These are phyloP conservation scores for Fusarium sp. DNA, from an alignment of 2,329 filamentous ascomycete genomes.

Conservation along the genomic window DNA sequence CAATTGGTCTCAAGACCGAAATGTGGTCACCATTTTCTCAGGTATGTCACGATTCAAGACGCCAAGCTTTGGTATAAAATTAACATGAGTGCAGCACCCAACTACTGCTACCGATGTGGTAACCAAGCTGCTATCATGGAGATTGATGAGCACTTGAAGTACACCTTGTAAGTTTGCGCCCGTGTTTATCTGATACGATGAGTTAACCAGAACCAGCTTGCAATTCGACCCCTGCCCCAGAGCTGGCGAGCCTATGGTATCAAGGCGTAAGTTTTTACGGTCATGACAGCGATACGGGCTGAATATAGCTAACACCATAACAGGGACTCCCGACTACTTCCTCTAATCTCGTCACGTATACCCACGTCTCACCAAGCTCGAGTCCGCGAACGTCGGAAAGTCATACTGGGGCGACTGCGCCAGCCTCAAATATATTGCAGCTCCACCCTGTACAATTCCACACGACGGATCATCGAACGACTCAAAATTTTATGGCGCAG, in stretches of 20 bases:
- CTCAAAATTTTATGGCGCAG: slow-evolving; percentile 34
- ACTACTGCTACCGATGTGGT: slow-evolving; percentile 98
- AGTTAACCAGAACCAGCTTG: slow-evolving; percentile 72
- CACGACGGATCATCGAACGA: slow-evolving; percentile 39
- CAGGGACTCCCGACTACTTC: slow-evolving; percentile 97
- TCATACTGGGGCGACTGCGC: slow-evolving; percentile 30
- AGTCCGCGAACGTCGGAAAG: slow-evolving; percentile 32
- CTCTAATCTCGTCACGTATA: slow-evolving; percentile 70
- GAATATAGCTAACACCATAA: slow-evolving; percentile 38
- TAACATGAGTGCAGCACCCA: slow-evolving; percentile 69
- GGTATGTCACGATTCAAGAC: slow-evolving; percentile 64
- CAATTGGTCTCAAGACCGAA: slow-evolving; percentile 98
- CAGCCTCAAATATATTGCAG: slow-evolving; percentile 38
- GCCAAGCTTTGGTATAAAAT: slow-evolving; percentile 1
- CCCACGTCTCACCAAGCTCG: slow-evolving; percentile 46
- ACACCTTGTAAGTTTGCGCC: slow-evolving; percentile 86
- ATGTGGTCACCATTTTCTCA: slow-evolving; percentile 99
- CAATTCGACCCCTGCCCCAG: slow-evolving; percentile 99
- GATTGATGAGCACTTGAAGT: slow-evolving; percentile 99
- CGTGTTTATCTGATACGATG: background rate
- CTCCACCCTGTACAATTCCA: slow-evolving; percentile 51
- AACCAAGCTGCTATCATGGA: slow-evolving; percentile 99
- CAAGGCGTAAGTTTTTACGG: slow-evolving; percentile 74
- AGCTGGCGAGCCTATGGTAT: slow-evolving; percentile 98
- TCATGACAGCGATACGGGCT: background rate